Evolutionary conservation across 2,329 filamentous ascomycete genomes (phyloP).

Genomic region (Cladorrhinum sp.): DNA sequence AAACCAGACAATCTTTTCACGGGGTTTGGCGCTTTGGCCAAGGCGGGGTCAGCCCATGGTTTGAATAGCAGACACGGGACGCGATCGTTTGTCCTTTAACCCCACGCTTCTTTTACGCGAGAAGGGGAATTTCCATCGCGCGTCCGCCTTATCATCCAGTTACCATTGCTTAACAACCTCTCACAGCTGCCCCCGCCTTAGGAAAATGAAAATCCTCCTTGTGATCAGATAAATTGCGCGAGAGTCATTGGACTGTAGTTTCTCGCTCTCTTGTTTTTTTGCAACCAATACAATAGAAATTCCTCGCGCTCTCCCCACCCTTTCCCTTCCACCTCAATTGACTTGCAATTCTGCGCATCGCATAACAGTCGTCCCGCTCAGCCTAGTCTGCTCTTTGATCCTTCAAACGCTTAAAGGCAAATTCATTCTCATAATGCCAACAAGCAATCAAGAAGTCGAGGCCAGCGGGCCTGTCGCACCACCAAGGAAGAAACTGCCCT

Average conservation of each 20-base stretch:
- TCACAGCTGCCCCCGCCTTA: not conserved
- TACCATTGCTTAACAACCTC: slow-evolving; percentile 4
- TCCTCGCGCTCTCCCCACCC: not conserved
- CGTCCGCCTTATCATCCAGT: not conserved
- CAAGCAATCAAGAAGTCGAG: not conserved
- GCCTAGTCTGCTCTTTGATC: not conserved
- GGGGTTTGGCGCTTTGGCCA: not conserved
- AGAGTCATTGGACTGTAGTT: not conserved
- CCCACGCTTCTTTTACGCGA: slow-evolving; percentile 11
- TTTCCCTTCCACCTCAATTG: not conserved
- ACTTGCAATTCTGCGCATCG: not conserved
- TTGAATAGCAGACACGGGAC: slow-evolving; percentile 3
- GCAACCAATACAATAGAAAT: not conserved
- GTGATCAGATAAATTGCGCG: not conserved
- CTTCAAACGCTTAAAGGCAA: not conserved
- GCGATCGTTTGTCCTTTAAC: not conserved
- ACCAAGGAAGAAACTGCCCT: slow-evolving; percentile 28
- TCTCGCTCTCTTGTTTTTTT: not conserved
- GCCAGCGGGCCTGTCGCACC: slow-evolving; percentile 5
- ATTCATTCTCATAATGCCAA: slow-evolving; percentile 7
- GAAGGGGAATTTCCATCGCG: not conserved
- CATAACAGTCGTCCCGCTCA: not conserved
- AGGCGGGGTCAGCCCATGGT: not conserved
- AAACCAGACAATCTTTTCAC: slow-evolving; percentile 1
- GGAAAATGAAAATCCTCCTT: not conserved